Evolutionary conservation across 352 stramenopile species (phyloP).

Genomic region (Phytophthora podocarpi): DNA sequence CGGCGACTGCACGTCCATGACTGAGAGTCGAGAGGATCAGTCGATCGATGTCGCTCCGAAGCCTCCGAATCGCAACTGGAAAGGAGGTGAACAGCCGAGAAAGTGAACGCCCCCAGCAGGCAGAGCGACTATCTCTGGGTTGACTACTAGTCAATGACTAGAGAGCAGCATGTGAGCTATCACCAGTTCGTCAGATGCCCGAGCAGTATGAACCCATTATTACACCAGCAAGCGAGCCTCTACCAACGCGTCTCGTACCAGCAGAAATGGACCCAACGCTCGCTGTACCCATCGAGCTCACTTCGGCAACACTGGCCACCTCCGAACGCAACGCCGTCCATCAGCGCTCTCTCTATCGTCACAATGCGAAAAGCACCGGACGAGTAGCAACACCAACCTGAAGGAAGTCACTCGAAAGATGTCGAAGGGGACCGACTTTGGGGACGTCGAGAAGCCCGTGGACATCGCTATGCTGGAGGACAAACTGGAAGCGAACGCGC

Average conservation of each 20-base stretch:
- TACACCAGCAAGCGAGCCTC: background rate
- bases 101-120: background rate
- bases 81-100: background rate
- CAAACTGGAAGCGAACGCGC: conserved; percentile 13
- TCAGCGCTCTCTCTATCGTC: too few relatives aligned
- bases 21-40: too few relatives aligned
- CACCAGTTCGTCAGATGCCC: background rate
- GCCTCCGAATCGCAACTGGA: conserved; percentile 2
- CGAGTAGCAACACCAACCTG: background rate
- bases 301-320: too few relatives aligned
- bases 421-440: background rate
- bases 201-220: too few relatives aligned
- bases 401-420: conserved; percentile 5
- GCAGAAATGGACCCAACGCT: background rate
- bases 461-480: conserved; percentile 26
- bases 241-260: background rate
- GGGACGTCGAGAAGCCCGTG: conserved; percentile 7
- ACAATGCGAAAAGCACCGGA: conserved; percentile 12
- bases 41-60: background rate
- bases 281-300: background rate
- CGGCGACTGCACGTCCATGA: conserved; percentile 16
- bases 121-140: too few relatives aligned
- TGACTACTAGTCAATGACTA: too few relatives aligned
- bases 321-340: too few relatives aligned
- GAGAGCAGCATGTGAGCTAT: conserved; percentile 21